Percentiles rank a stretch among this genome's conserved stretches.
Evolutionary conservation across 208 protist genomes (phyloP).

Genomic region (Lotmaria passim): DNA sequence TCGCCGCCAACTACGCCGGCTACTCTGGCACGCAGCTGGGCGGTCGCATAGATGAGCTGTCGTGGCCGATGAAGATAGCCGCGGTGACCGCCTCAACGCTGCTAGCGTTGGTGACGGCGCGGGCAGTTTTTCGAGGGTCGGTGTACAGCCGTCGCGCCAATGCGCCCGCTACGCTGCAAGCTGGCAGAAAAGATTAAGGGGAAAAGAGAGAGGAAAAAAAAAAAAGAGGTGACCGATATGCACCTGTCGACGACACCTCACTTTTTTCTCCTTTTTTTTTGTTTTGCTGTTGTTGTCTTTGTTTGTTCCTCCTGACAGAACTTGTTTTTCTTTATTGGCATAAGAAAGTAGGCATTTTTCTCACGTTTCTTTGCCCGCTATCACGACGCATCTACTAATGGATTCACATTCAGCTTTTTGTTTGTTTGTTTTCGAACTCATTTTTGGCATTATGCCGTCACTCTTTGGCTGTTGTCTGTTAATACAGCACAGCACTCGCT

Average conservation of each 20-base stretch:
- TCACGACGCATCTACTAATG: too few relatives aligned
- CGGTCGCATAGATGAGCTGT: slow-evolving; percentile 50
- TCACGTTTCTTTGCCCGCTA: too few relatives aligned
- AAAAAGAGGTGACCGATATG: background rate
- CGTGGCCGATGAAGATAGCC: slow-evolving; percentile 23
- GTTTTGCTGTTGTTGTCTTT: too few relatives aligned
- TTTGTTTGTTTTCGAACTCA: too few relatives aligned
- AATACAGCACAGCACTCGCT: too few relatives aligned
- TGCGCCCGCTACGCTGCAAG: background rate
- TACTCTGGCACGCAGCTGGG: slow-evolving; percentile 33
- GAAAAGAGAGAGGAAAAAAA: background rate
- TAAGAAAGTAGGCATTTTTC: too few relatives aligned
- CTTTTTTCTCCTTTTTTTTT: too few relatives aligned
- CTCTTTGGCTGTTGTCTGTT: too few relatives aligned
- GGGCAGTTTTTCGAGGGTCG: background rate
- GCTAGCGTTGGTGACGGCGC: slow-evolving; percentile 3
- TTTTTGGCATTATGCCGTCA: too few relatives aligned
- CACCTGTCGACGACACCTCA: background rate
- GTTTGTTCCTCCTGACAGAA: too few relatives aligned
- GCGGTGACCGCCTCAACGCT: slow-evolving; percentile 26
- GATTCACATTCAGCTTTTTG: too few relatives aligned
- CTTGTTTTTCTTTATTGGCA: too few relatives aligned
- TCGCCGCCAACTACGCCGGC: slow-evolving; percentile 41
- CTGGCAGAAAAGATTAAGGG: background rate
- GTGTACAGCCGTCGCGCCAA: background rate